These are phyloP conservation scores for Fomitopsis betulina DNA, from an alignment of 1,284 basidiomycete species.

Conservation along the genomic window DNA sequence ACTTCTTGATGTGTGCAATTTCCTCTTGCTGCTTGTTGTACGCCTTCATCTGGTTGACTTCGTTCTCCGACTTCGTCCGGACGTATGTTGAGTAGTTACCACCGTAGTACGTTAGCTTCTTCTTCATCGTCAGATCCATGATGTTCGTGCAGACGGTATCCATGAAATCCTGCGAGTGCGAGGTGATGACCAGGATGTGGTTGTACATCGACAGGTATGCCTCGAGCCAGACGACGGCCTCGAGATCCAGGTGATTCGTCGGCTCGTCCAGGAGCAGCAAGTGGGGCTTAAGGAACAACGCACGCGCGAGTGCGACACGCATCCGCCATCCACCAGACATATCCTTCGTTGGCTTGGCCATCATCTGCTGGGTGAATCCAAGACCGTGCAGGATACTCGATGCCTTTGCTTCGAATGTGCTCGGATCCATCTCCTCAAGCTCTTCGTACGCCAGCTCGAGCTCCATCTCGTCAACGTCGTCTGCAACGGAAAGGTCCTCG, in stretches of 20 bases:
- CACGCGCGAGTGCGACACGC: constrained; percentile 95
- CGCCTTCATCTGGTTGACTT: constrained; percentile 99
- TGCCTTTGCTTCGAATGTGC: constrained; percentile 94
- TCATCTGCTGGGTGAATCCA: constrained; percentile 89
- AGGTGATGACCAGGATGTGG: constrained; percentile 95
- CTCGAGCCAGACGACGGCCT: constrained; percentile 98
- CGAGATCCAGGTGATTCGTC: constrained; percentile 90
- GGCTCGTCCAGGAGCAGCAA: constrained; percentile 88
- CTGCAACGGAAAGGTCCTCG: constrained; percentile 89
- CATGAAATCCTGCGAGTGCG: constrained; percentile 99
- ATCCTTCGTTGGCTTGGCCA: constrained; percentile 95
- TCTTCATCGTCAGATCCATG: constrained; percentile 91
- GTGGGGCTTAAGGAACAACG: constrained; percentile 96
- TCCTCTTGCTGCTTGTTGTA: constrained; percentile 98
- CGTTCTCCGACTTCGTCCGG: constrained; percentile 94
- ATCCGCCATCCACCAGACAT: constrained; percentile 99
- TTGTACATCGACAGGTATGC: constrained; percentile 98
- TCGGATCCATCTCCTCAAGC: constrained; percentile 95
- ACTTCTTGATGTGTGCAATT: constrained; percentile 97
- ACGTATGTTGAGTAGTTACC: constrained; percentile 98
- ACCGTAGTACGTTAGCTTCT: constrained; percentile 88
- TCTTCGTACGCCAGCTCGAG: constrained; percentile 91
- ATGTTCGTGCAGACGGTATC: constrained; percentile 96
- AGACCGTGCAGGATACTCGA: constrained; percentile 96
- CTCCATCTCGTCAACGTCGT: constrained; percentile 84